Conservation (phyloP, 2,329 filamentous ascomycete genomes). For the Cercospora sp. region DNA sequence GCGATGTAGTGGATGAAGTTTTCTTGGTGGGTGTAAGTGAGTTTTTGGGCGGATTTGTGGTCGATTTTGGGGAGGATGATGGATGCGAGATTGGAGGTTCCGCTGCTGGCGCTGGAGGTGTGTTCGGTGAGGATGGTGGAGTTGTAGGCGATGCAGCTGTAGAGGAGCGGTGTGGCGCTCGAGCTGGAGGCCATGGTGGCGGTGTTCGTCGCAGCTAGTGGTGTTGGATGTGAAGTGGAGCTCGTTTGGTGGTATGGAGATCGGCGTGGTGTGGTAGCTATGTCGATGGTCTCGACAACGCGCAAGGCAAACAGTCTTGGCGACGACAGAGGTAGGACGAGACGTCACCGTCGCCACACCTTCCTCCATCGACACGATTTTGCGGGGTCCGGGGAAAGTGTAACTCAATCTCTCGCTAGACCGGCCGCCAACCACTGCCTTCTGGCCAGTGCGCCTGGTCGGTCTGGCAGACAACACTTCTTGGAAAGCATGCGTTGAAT, state of each 20-base stretch:
- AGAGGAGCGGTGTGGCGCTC: slow-evolving; percentile 40
- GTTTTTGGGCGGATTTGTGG: slow-evolving; percentile 77
- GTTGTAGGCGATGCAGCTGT: slow-evolving; percentile 88
- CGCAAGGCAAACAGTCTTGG: slow-evolving; percentile 7
- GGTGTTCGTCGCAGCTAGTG: not conserved
- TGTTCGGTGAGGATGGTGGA: slow-evolving; percentile 92
- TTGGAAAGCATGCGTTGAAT: not conserved
- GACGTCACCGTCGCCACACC: slow-evolving; percentile 8
- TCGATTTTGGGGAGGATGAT: slow-evolving; percentile 93
- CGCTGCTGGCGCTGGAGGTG: slow-evolving; percentile 78
- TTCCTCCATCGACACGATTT: not conserved
- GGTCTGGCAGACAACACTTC: not conserved
- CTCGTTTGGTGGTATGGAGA: not conserved
- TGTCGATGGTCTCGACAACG: not conserved
- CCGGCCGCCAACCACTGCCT: not conserved
- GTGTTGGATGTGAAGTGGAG: not conserved
- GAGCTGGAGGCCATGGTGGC: slow-evolving; percentile 41
- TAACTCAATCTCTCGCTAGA: slow-evolving; percentile 7
- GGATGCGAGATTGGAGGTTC: slow-evolving; percentile 83
- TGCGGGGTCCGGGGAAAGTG: slow-evolving; percentile 5
- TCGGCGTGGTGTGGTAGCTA: not conserved
- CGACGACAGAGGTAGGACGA: not conserved
- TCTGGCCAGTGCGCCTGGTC: not conserved
- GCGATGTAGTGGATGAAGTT: slow-evolving; percentile 96
- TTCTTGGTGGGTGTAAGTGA: slow-evolving; percentile 81